A percentile compares a stretch with the other conserved stretches of the same genome.
Conservation (phyloP, 2,329 filamentous ascomycete genomes). For the Stachybotrys chlorohalonatus region DNA sequence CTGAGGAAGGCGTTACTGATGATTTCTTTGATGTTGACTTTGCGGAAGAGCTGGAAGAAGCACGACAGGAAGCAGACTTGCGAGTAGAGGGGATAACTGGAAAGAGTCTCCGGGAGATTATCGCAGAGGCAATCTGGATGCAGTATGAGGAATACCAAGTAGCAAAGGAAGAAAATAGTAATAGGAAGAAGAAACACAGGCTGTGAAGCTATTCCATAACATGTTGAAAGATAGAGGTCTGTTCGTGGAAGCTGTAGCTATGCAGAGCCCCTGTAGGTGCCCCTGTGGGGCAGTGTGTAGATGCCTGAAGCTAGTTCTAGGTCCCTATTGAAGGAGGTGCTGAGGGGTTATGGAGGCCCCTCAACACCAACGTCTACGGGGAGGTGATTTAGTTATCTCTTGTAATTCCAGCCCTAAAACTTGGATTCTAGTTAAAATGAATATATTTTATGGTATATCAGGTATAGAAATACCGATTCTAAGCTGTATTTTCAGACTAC, state of each 20-base stretch:
- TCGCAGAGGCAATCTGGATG: not conserved
- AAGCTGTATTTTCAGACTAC: not conserved
- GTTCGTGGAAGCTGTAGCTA: not conserved
- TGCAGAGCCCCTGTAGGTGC: not conserved
- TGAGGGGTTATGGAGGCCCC: not conserved
- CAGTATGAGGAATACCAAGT: not conserved
- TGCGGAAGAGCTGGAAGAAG: not conserved
- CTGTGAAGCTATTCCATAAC: not conserved
- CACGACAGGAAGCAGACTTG: not conserved
- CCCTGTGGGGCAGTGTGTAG: not conserved
- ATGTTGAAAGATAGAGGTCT: not conserved
- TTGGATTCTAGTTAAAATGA: not conserved
- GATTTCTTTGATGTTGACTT: not conserved
- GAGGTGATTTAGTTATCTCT: not conserved
- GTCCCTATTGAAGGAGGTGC: not conserved
- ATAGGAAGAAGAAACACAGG: not conserved
- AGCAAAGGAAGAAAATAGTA: not conserved
- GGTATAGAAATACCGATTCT: not conserved
- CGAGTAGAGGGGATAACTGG: not conserved
- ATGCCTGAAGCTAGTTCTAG: not conserved
- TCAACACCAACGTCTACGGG: not conserved
- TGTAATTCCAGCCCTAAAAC: not conserved
- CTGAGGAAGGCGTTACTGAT: not conserved
- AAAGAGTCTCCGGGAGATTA: not conserved
- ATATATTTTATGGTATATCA: not conserved